These are phyloP conservation scores for Geotrichum ghanense DNA, from an alignment of 805 yeast genomes.

Conservation along the genomic window DNA sequence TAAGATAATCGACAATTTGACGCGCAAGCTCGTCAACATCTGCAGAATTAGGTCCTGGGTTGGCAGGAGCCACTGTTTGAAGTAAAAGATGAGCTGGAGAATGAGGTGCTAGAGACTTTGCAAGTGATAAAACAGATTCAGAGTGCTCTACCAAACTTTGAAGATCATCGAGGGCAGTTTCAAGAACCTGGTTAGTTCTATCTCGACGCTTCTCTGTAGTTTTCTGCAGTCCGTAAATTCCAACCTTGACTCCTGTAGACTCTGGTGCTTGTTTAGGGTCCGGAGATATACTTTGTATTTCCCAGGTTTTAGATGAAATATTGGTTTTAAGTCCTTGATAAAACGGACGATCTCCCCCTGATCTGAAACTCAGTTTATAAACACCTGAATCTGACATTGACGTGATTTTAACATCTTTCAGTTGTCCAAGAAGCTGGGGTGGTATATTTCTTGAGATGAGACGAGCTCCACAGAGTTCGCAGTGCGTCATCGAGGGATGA, in stretches of 20 bases:
- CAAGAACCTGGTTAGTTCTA: slow-evolving; percentile 49
- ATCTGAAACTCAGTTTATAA: slow-evolving; percentile 59
- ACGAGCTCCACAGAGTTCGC: slow-evolving; percentile 80
- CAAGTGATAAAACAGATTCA: slow-evolving; percentile 53
- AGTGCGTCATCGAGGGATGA: slow-evolving; percentile 62
- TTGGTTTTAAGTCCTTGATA: slow-evolving; percentile 34
- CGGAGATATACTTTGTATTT: slow-evolving; percentile 14
- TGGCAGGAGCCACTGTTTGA: slow-evolving; percentile 24
- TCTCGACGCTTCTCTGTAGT: slow-evolving; percentile 42
- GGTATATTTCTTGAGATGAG: slow-evolving; percentile 25
- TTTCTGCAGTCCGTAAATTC: slow-evolving; percentile 61
- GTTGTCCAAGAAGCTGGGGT: slow-evolving; percentile 14
- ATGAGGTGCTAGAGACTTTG: slow-evolving; percentile 26
- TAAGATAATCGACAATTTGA: slow-evolving; percentile 64
- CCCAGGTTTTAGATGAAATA: slow-evolving; percentile 44
- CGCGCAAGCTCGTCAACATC: slow-evolving; percentile 54
- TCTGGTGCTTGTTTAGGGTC: background rate
- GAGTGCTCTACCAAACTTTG: slow-evolving; percentile 71
- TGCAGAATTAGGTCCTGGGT: slow-evolving; percentile 23
- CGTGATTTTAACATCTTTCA: slow-evolving; percentile 15
- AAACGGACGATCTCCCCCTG: slow-evolving; percentile 51
- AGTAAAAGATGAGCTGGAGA: background rate
- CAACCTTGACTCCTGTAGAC: slow-evolving; percentile 25
- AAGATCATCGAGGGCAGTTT: slow-evolving; percentile 63
- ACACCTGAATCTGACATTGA: slow-evolving; percentile 8